These are phyloP conservation scores for Gastrolobium villosum DNA, from an alignment of 306 rosid genomes.

Conservation along the genomic window DNA sequence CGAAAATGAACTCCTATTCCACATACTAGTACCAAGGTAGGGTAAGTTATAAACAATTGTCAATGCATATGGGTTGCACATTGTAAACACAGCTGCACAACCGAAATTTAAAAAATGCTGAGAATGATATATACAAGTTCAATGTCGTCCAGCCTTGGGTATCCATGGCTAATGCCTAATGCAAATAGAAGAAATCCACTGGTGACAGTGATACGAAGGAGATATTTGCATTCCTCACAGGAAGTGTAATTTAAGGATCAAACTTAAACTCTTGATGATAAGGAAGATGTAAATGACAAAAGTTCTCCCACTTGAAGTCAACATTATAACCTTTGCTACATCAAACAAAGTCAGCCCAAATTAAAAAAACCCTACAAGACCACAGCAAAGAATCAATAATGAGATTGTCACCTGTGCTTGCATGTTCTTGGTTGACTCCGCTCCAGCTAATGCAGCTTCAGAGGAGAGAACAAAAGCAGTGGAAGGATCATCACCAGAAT, in stretches of 20 bases:
- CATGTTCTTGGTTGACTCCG: slow-evolving; percentile 81
- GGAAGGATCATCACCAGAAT: slow-evolving; percentile 68
- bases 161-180: no score
- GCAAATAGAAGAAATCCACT: background rate
- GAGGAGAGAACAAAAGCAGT: slow-evolving; percentile 78
- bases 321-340: background rate
- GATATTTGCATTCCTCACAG: background rate
- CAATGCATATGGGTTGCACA: no score
- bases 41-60: no score
- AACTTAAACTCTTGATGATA: background rate
- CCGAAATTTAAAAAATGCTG: background rate
- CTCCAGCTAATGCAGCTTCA: slow-evolving; percentile 78
- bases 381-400: slow-evolving; percentile 7
- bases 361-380: slow-evolving; percentile 2
- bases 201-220: background rate
- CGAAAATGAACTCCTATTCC: no score
- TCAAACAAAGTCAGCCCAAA: background rate
- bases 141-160: no score
- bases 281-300: background rate
- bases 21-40: no score
- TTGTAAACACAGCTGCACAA: no score
- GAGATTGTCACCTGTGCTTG: slow-evolving; percentile 71
- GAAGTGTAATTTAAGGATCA: background rate
- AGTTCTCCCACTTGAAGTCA: background rate
- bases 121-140: no score